Evolutionary conservation across 2,329 filamentous ascomycete genomes (phyloP).

Genomic region (Colletotrichum ledebouriae): DNA sequence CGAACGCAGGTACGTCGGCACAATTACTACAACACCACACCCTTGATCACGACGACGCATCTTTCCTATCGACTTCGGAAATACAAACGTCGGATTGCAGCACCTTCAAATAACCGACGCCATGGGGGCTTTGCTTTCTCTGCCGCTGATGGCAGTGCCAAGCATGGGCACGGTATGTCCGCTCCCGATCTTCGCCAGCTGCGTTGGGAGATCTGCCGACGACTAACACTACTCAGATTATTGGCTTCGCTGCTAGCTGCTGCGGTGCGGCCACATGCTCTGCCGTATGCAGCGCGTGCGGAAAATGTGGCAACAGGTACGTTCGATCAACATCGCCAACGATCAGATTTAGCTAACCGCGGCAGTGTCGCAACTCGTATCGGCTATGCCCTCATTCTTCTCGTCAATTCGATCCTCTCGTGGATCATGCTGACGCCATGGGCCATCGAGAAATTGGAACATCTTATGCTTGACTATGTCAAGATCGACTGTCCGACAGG

Average conservation of each 20-base stretch:
- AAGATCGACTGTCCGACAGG: conserved; percentile 93
- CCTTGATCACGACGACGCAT: not conserved
- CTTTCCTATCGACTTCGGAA: not conserved
- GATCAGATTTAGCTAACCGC: conserved; percentile 35
- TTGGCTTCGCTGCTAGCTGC: conserved; percentile 88
- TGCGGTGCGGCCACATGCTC: conserved; percentile 97
- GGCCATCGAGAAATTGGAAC: conserved; percentile 95
- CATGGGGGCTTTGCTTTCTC: conserved; percentile 93
- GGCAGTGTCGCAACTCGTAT: conserved; percentile 93
- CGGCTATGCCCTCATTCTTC: conserved; percentile 92
- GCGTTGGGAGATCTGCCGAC: not conserved
- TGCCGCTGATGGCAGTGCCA: conserved; percentile 90
- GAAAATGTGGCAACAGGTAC: conserved; percentile 96
- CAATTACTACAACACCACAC: not conserved
- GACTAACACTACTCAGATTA: conserved; percentile 63
- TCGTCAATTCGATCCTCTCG: conserved; percentile 95
- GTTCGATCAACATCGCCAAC: conserved; percentile 15
- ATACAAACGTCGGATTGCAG: not conserved
- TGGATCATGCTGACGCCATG: conserved; percentile 99
- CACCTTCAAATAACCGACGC: conserved; percentile 18
- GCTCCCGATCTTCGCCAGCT: conserved; percentile 29
- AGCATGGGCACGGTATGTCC: conserved; percentile 84
- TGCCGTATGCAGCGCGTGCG: conserved; percentile 94
- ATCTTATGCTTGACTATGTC: conserved; percentile 94
- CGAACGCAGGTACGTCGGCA: not conserved